phyloP scores from a whole-genome alignment of 495 filamentous ascomycete genomes.

The Aspergillus haitiensis region DNA sequence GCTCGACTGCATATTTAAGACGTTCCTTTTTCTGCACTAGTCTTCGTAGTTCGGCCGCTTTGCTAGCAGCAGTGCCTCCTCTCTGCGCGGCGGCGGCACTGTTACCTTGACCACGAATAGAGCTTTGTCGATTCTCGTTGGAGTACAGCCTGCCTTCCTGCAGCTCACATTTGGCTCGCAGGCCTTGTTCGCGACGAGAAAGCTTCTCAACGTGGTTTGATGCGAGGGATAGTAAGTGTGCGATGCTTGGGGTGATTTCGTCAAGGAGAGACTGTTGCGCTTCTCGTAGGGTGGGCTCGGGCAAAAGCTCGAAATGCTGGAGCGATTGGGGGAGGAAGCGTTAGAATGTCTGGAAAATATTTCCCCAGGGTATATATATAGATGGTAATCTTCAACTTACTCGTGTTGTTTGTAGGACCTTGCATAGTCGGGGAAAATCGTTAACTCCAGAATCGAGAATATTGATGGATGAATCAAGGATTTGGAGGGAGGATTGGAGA shows the following conservation, averaged over 20 bases:
- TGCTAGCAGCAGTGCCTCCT: slow-evolving; percentile 40
- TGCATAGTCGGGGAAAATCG: slow-evolving; percentile 72
- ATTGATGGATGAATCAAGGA: slow-evolving; percentile 71
- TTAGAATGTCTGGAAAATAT: neutral
- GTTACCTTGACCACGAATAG: slow-evolving; percentile 24
- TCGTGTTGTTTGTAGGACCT: slow-evolving; percentile 68
- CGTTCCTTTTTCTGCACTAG: slow-evolving; percentile 75
- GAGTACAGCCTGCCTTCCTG: slow-evolving; percentile 65
- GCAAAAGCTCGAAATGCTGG: slow-evolving; percentile 79
- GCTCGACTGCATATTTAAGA: slow-evolving; percentile 72
- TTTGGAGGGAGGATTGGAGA: slow-evolving; percentile 64
- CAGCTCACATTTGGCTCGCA: slow-evolving; percentile 70
- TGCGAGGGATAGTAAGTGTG: slow-evolving; percentile 61
- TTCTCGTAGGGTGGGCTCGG: slow-evolving; percentile 63
- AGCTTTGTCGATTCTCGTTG: slow-evolving; percentile 32
- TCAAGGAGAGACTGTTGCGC: slow-evolving; percentile 69
- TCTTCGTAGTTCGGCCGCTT: slow-evolving; percentile 61
- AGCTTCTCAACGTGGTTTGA: slow-evolving; percentile 70
- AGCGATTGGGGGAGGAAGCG: neutral
- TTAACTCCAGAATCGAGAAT: slow-evolving; percentile 70
- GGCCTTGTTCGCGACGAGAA: slow-evolving; percentile 64
- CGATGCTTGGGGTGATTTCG: slow-evolving; percentile 74
- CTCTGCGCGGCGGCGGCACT: slow-evolving; percentile 23
- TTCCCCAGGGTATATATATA: neutral
- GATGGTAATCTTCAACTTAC: slow-evolving; percentile 37